Base-by-base conservation (phyloP, 1,139 yeast species). In the Taphrina flavorubra region DNA sequence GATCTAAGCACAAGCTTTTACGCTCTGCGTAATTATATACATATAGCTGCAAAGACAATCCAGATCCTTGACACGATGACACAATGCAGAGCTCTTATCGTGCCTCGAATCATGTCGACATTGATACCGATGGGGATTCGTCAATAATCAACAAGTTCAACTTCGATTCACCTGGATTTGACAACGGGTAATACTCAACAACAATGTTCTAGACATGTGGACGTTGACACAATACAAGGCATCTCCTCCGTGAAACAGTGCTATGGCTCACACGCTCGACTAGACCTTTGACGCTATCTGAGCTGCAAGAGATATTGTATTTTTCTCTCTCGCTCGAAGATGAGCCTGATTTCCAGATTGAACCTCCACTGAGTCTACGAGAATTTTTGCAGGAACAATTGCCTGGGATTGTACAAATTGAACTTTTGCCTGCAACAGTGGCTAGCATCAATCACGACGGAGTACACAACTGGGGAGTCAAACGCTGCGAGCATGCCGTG, bases 281-380 rank as follows among this genome's bases (percentile, higher is more conserved):
- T 8, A 39, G 65, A 34, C 65, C 65, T 14, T 20, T 60, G 49
- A 60, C 65, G 14, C 20, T 60, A 13, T 60, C 65, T 34, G 65
- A 60, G 39, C 65, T 60, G 7, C 36, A 37, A 31, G 56, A 47
- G 5, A 36, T 60, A n/a, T 34, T 60, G 11, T n/a, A 47, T 11
- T 49, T 60, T 16, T 60, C 47, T 6, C 13, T 47, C 14, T 31
- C 7, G 42, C 20, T 34, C 42, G 63, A 20, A 39, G 49, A 31
- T 31, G 51, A 36, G 8, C 44, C 14, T n/a, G 44, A 44, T n/a
- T n/a, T 25, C 13, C 42, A 8, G 40, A 18, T 20, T 8, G 36
- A 11, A 44, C 16, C 8, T 14, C 49, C 42, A 11, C 53, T 13
- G n/a, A 25, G 36, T 20, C 13, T 49, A 49, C 31, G 53, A 20